Conservation (phyloP, 352 stramenopile species). For the Pelagophyceae sp. region DNA sequence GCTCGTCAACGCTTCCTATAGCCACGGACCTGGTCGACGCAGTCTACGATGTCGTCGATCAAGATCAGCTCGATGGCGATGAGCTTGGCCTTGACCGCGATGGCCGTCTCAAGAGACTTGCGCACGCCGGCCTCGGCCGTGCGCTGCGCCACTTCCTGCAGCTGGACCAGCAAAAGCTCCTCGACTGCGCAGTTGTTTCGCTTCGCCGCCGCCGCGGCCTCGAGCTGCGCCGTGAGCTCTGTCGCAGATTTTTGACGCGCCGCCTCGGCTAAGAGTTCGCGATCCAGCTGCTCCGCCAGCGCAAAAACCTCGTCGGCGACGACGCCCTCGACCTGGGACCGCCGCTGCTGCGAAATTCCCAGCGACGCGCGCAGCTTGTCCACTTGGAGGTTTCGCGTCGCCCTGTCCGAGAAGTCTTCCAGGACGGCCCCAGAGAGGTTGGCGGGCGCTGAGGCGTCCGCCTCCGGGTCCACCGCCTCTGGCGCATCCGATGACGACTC, state of each 20-base stretch:
- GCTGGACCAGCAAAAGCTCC: slow-evolving; percentile 6
- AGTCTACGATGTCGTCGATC: slow-evolving; percentile 14
- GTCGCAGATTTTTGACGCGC: background rate
- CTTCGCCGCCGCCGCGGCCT: background rate
- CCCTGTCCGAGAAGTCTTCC: background rate
- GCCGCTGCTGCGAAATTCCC: background rate
- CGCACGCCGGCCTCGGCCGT: background rate
- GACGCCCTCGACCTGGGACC: slow-evolving; percentile 16
- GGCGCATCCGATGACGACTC: no score
- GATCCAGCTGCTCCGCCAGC: background rate
- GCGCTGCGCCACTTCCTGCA: slow-evolving; percentile 13
- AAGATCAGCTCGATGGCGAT: slow-evolving; percentile 14
- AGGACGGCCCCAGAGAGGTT: background rate
- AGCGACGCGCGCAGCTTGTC: background rate
- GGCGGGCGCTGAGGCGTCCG: no score
- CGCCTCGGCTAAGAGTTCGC: background rate
- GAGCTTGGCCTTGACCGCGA: slow-evolving; percentile 7
- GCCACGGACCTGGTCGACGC: background rate
- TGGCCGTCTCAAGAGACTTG: background rate
- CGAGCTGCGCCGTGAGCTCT: background rate
- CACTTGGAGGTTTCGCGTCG: background rate
- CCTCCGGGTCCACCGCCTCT: no score
- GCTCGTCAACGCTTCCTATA: no score
- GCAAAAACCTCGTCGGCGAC: slow-evolving; percentile 4
- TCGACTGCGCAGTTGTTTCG: background rate